Percentiles rank a stretch among this genome's conserved stretches.
Conservation (phyloP, 768 basidiomycete genomes). For the Xerocomus brunneocitrinus region DNA sequence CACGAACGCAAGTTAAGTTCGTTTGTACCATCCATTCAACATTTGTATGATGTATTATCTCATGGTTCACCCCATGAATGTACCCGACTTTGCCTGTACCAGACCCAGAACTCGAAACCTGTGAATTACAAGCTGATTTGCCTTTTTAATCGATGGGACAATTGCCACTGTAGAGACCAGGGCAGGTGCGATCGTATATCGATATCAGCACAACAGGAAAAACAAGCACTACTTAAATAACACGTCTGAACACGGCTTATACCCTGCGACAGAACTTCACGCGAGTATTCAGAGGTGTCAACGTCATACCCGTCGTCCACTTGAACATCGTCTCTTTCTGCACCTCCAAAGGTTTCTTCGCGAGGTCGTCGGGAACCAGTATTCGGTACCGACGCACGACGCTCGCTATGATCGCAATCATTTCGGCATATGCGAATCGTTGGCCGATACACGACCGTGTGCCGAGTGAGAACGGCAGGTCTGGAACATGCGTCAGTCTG, state of each 20-base stretch:
- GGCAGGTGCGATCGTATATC: no score
- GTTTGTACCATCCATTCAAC: neutral
- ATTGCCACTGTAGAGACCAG: no score
- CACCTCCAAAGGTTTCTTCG: slow-evolving; percentile 23
- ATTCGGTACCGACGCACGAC: slow-evolving; percentile 41
- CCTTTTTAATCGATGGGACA: neutral
- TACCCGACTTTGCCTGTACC: neutral
- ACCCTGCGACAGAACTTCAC: slow-evolving; percentile 21
- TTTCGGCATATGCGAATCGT: slow-evolving; percentile 43
- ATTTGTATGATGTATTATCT: neutral
- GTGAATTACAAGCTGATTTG: neutral
- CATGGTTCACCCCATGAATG: neutral
- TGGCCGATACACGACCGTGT: slow-evolving; percentile 47
- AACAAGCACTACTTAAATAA: neutral
- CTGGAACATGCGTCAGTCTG: slow-evolving; percentile 16
- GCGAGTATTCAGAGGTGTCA: slow-evolving; percentile 30
- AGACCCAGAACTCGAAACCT: neutral
- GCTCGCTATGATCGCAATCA: slow-evolving; percentile 39
- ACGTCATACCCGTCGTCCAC: slow-evolving; percentile 36
- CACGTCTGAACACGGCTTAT: neutral
- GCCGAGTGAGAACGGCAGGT: slow-evolving; percentile 43
- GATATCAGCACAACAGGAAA: no score
- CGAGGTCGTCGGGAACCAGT: slow-evolving; percentile 35
- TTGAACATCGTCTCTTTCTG: slow-evolving; percentile 32
- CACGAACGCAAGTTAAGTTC: neutral